Evolutionary conservation across 2,329 filamentous ascomycete species (phyloP).

Genomic region (Coniochaeta sp.): DNA sequence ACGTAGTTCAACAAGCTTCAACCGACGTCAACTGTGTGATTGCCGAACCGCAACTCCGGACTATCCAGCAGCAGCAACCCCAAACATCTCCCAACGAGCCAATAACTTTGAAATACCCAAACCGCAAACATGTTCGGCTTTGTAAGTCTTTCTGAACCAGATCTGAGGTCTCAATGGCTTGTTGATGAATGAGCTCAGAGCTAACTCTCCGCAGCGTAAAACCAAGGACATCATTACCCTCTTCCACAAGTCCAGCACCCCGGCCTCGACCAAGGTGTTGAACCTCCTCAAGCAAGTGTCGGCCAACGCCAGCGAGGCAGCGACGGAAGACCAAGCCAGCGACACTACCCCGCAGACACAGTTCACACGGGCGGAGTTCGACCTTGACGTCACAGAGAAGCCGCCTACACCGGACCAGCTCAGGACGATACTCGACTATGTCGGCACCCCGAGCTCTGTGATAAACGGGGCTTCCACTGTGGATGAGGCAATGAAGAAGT

Average conservation of each 20-base stretch:
- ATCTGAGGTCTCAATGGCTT: neutral
- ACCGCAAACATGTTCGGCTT: constrained; percentile 12
- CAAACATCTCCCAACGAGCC: neutral
- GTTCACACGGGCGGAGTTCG: constrained; percentile 59
- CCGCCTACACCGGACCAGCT: constrained; percentile 52
- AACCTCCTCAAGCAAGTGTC: constrained; percentile 76
- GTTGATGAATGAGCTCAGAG: neutral
- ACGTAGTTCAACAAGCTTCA: neutral
- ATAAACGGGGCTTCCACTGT: constrained; percentile 67
- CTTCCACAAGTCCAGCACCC: constrained; percentile 78
- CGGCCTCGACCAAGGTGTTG: constrained; percentile 65
- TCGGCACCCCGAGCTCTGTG: constrained; percentile 56
- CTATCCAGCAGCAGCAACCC: neutral
- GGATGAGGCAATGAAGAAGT: constrained; percentile 71
- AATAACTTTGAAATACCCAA: neutral
- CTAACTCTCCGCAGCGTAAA: constrained; percentile 50
- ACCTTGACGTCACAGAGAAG: constrained; percentile 50
- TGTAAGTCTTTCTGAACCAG: constrained; percentile 3
- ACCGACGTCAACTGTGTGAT: neutral
- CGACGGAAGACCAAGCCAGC: constrained; percentile 69
- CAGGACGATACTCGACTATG: constrained; percentile 30
- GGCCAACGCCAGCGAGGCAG: constrained; percentile 56
- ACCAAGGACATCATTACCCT: constrained; percentile 87
- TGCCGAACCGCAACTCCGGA: neutral
- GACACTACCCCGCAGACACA: constrained; percentile 55